These are phyloP conservation scores for Curvularia sp. DNA, from an alignment of 2,329 filamentous ascomycete genomes.

Conservation along the genomic window DNA sequence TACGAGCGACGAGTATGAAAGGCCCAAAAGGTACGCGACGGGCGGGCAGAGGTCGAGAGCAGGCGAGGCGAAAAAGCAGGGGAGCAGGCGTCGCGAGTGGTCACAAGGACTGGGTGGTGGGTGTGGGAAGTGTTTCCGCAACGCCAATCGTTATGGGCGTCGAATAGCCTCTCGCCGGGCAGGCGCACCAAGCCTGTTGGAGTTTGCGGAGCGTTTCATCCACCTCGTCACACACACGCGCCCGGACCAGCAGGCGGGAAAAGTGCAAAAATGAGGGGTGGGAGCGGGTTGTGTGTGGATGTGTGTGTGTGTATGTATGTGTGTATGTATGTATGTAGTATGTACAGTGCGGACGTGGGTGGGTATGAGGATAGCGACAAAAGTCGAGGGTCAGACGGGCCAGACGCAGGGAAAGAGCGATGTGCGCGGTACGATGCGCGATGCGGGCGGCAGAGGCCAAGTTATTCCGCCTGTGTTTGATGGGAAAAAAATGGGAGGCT, in stretches of 20 bases:
- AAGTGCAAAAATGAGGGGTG: slow-evolving; percentile 34
- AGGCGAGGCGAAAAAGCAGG: slow-evolving; percentile 24
- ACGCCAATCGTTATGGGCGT: slow-evolving; percentile 36
- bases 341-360: not conserved
- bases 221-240: slow-evolving; percentile 39
- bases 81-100: slow-evolving; percentile 30
- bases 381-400: slow-evolving; percentile 24
- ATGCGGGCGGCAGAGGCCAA: slow-evolving; percentile 24
- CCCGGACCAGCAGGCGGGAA: slow-evolving; percentile 35
- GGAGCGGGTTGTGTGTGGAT: too few relatives aligned
- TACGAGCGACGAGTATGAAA: slow-evolving; percentile 9
- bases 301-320: slow-evolving; percentile 23
- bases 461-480: slow-evolving; percentile 24
- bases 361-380: slow-evolving; percentile 15
- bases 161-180: slow-evolving; percentile 27
- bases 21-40: slow-evolving; percentile 13
- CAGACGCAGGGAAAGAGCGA: slow-evolving; percentile 27
- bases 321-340: not conserved
- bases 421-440: slow-evolving; percentile 18
- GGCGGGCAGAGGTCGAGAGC: slow-evolving; percentile 23
- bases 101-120: slow-evolving; percentile 34
- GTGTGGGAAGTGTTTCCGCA: slow-evolving; percentile 21
- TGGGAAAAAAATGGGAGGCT: slow-evolving; percentile 27
- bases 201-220: slow-evolving; percentile 35
- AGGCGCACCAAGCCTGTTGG: slow-evolving; percentile 34